These are phyloP conservation scores for Prunus yedoensis DNA, from an alignment of 331 rosid genomes.

Conservation along the genomic window DNA sequence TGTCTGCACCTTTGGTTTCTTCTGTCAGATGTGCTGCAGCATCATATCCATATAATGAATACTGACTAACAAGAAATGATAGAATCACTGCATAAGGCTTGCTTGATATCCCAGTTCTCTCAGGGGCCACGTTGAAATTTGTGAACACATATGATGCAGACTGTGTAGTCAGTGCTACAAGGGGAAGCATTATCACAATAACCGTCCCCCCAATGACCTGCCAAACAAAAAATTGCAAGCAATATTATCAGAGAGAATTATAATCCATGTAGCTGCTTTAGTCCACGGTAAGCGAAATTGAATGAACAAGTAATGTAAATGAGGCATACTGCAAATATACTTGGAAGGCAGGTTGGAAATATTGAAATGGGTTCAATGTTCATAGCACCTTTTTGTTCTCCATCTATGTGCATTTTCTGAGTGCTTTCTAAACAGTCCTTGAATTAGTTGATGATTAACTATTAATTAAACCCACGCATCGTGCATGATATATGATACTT, in stretches of 20 bases:
- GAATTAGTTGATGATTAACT: too few relatives aligned
- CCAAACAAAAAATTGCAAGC: constrained; percentile 9
- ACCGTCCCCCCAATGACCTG: constrained; percentile 75
- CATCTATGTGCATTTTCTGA: not conserved
- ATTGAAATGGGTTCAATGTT: too few relatives aligned
- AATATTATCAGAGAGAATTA: not conserved
- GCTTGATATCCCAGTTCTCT: constrained; percentile 67
- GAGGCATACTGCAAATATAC: not conserved
- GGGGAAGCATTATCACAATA: constrained; percentile 67
- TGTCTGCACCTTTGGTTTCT: constrained; percentile 89
- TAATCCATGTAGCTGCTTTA: not conserved
- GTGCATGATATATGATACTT: too few relatives aligned
- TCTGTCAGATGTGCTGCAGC: constrained; percentile 92
- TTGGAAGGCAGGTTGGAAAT: too few relatives aligned
- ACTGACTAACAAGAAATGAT: constrained; percentile 81
- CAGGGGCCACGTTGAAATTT: constrained; percentile 50
- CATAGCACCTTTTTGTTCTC: not conserved
- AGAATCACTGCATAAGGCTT: constrained; percentile 82
- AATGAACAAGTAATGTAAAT: not conserved
- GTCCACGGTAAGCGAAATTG: not conserved
- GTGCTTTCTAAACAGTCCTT: not conserved
- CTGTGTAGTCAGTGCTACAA: constrained; percentile 62
- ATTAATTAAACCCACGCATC: too few relatives aligned
- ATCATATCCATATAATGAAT: constrained; percentile 84
- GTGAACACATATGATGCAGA: constrained; percentile 79